phyloP scores from a whole-genome alignment of 2,329 filamentous ascomycete genomes.

The Alternaria sp. region DNA sequence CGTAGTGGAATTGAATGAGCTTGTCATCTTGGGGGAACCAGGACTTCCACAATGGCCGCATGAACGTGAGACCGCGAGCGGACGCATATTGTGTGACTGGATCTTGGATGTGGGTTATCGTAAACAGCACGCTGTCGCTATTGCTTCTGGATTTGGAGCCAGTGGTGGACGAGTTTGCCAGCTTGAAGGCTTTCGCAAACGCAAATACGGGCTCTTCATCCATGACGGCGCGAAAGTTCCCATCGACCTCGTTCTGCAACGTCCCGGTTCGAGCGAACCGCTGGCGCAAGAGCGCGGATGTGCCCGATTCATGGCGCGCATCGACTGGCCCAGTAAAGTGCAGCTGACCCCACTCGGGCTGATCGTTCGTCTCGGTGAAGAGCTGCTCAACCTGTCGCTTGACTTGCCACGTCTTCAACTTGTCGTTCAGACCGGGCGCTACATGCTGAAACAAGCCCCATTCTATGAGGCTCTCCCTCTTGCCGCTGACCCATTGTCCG shows the following conservation, averaged over 20 bases:
- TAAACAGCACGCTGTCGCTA: conserved; percentile 68
- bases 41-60: conserved; percentile 80
- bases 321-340: conserved; percentile 75
- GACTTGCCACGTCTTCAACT: conserved; percentile 71
- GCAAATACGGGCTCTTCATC: conserved; percentile 84
- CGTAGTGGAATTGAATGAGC: conserved; percentile 77
- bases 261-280: conserved; percentile 72
- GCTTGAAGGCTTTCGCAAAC: conserved; percentile 58
- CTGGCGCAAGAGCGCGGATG: conserved; percentile 68
- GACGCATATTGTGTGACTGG: conserved; percentile 81
- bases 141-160: conserved; percentile 44
- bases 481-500: conserved; percentile 79
- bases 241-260: conserved; percentile 70
- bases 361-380: conserved; percentile 75
- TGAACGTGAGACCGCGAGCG: conserved; percentile 74
- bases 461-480: conserved; percentile 70
- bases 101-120: conserved; percentile 77
- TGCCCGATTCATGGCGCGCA: conserved; percentile 73
- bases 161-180: conserved; percentile 24
- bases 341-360: conserved; percentile 82
- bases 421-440: conserved; percentile 43
- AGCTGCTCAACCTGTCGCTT: conserved; percentile 67
- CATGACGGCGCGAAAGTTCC: conserved; percentile 71
- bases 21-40: conserved; percentile 69
- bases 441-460: conserved; percentile 67